These are phyloP conservation scores for Tagetes patula DNA, from an alignment of 129 eudicot genomes.

Conservation along the genomic window DNA sequence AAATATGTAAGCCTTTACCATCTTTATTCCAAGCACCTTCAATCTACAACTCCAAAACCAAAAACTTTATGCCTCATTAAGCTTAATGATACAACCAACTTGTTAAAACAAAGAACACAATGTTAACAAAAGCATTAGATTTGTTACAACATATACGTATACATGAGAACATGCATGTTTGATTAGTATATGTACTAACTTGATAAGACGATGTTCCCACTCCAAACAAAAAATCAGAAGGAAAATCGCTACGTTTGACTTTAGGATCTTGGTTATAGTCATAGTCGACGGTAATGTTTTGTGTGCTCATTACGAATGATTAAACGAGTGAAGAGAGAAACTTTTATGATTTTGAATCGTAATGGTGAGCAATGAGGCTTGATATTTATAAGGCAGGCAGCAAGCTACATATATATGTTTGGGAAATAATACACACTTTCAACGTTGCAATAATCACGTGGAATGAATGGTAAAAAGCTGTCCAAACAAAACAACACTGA, in stretches of 20 bases:
- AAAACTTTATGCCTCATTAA: neutral
- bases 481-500: too few relatives aligned
- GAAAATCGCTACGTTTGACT: slow-evolving; percentile 25
- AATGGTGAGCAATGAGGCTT: neutral
- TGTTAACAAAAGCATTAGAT: too few relatives aligned
- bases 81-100: too few relatives aligned
- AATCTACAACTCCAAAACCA: neutral
- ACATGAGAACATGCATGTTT: too few relatives aligned
- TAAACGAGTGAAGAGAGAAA: neutral
- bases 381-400: neutral
- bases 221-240: slow-evolving; percentile 25
- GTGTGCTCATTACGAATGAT: neutral
- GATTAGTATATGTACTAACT: neutral
- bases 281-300: neutral
- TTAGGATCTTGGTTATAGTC: neutral
- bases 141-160: too few relatives aligned
- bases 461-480: too few relatives aligned
- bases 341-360: neutral
- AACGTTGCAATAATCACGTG: too few relatives aligned
- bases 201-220: slow-evolving; percentile 38
- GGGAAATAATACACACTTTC: too few relatives aligned
- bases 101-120: too few relatives aligned
- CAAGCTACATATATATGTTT: too few relatives aligned
- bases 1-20: slow-evolving; percentile 33
- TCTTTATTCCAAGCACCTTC: slow-evolving; percentile 34